phyloP scores from a whole-genome alignment of 257 asterid genomes.

The Scutellaria minor region DNA sequence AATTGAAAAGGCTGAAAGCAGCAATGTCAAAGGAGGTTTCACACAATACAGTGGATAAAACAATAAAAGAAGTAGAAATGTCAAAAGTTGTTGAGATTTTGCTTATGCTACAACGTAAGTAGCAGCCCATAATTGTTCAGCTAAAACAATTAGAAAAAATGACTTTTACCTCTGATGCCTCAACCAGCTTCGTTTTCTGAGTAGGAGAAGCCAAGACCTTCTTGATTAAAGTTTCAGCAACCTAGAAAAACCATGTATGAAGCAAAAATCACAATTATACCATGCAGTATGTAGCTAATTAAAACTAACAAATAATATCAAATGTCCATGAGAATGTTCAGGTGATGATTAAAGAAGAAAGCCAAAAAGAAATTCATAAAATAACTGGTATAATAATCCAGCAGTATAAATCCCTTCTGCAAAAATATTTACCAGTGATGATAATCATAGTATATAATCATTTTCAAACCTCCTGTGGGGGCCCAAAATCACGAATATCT shows the following conservation, averaged over 20 bases:
- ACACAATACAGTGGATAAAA: too few relatives aligned
- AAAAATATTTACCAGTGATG: neutral
- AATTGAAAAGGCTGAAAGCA: neutral
- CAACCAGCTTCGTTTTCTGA: slow-evolving; percentile 84
- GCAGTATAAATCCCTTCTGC: neutral
- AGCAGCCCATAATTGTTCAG: too few relatives aligned
- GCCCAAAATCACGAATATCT: slow-evolving; percentile 87
- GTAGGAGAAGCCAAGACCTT: slow-evolving; percentile 84
- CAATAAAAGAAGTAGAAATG: too few relatives aligned
- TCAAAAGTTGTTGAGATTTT: too few relatives aligned
- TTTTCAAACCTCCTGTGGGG: slow-evolving; percentile 75
- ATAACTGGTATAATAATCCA: neutral
- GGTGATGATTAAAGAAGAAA: neutral
- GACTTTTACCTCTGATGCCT: slow-evolving; percentile 69
- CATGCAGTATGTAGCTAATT: slow-evolving; percentile 2
- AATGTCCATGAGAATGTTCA: neutral
- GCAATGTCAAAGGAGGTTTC: too few relatives aligned
- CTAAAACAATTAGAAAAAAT: neutral
- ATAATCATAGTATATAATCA: neutral
- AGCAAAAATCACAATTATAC: neutral
- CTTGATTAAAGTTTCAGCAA: slow-evolving; percentile 70
- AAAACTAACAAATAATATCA: neutral
- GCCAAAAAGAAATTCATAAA: neutral
- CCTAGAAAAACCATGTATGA: slow-evolving; percentile 48
- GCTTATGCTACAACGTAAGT: too few relatives aligned